These are phyloP conservation scores for Astragalus glycyphyllos DNA, from an alignment of 306 rosid genomes.

Conservation along the genomic window DNA sequence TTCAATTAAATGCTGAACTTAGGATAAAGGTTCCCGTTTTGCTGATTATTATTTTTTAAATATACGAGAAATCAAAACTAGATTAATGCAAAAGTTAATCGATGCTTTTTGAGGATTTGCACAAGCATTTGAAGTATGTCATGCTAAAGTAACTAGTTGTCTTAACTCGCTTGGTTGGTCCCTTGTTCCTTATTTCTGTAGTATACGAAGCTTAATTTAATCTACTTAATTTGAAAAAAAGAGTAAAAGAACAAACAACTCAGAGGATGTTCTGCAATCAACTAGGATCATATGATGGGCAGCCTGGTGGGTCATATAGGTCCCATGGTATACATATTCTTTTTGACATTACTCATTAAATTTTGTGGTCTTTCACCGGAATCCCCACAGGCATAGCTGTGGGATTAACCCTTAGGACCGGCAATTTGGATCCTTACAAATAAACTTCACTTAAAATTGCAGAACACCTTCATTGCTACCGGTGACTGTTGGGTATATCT, in stretches of 20 bases:
- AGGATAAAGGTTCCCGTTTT: constrained; percentile 23
- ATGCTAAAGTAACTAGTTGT: neutral
- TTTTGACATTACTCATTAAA: neutral
- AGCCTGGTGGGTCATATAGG: constrained; percentile 3
- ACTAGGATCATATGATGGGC: constrained; percentile 2
- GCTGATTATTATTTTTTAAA: neutral
- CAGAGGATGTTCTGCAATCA: neutral
- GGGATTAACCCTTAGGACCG: too few species aligned
- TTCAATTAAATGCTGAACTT: constrained; percentile 15
- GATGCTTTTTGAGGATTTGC: constrained; percentile 19
- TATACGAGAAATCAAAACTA: neutral
- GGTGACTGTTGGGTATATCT: neutral
- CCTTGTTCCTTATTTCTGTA: constrained; percentile 15
- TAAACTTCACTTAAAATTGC: too few species aligned
- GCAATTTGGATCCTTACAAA: too few species aligned
- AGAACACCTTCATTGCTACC: too few species aligned
- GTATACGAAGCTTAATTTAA: neutral
- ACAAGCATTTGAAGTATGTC: constrained; percentile 18
- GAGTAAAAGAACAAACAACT: constrained; percentile 27
- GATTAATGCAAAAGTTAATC: neutral
- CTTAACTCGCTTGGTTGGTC: constrained; percentile 16
- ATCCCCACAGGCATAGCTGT: too few species aligned
- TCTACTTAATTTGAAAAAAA: neutral
- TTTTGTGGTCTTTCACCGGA: too few species aligned
- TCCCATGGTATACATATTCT: too few species aligned